Conservation (phyloP, 305 asterid species). For the Solanum hybrid region DNA sequence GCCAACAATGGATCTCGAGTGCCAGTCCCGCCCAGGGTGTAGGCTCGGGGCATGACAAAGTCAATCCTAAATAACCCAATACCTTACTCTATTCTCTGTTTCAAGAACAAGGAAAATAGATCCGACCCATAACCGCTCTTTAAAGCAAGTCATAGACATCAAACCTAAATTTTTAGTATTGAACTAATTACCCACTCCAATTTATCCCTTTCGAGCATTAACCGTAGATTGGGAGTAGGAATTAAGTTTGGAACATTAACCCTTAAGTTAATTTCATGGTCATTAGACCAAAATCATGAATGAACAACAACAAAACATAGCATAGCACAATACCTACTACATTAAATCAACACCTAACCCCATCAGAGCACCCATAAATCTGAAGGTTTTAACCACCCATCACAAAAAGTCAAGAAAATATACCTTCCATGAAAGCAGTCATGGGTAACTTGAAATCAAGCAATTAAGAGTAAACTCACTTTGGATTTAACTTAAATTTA, state of each 20-base stretch:
- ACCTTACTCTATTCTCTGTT: neutral
- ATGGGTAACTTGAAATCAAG: neutral
- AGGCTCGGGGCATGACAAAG: no score
- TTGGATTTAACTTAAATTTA: no score
- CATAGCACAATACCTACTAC: neutral
- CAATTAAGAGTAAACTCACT: neutral
- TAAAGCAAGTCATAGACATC: neutral
- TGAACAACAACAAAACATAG: no score
- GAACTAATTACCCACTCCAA: neutral
- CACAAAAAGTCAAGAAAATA: neutral
- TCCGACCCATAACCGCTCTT: neutral
- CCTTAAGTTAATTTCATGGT: neutral
- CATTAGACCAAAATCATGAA: neutral
- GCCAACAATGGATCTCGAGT: no score
- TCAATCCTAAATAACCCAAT: neutral
- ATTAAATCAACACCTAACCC: neutral
- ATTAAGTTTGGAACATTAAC: neutral
- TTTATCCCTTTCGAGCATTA: no score
- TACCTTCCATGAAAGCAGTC: neutral
- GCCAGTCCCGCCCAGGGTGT: no score
- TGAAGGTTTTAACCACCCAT: neutral
- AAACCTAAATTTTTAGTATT: neutral
- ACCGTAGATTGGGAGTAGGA: neutral
- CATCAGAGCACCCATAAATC: neutral
- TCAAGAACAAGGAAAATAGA: neutral